These are phyloP conservation scores for Trebouxia gelatinosa DNA, from an alignment of 163 green algal genomes.

Conservation along the genomic window DNA sequence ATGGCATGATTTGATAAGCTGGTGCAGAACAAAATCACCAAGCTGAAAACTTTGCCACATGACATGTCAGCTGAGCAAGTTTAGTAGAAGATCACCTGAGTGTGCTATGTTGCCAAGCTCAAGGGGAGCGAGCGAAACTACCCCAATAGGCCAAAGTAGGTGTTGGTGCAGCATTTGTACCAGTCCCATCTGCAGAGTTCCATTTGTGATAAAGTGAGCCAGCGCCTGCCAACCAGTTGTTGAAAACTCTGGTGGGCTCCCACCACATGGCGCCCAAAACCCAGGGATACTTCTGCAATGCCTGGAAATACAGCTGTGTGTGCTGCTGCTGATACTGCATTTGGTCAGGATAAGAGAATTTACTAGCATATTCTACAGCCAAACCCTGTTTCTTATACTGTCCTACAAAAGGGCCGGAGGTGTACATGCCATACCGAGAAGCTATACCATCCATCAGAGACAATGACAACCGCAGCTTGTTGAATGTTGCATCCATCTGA, in stretches of 20 bases:
- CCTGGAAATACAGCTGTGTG: neutral
- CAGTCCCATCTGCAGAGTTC: neutral
- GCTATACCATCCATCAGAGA: neutral
- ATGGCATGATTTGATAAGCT: too few species aligned
- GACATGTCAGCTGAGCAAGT: too few species aligned
- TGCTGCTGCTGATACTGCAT: neutral
- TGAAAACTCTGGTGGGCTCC: neutral
- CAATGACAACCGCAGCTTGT: neutral
- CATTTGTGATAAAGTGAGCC: neutral
- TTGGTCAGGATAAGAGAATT: neutral
- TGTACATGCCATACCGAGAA: neutral
- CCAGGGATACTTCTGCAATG: neutral
- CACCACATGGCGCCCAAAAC: neutral
- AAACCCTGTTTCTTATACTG: neutral
- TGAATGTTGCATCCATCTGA: neutral
- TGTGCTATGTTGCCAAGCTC: too few species aligned
- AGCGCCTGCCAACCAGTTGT: neutral
- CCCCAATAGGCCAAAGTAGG: neutral
- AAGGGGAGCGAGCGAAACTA: neutral
- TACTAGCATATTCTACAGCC: neutral
- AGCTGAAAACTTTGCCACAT: too few species aligned
- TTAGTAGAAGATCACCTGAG: too few species aligned
- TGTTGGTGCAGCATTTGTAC: neutral
- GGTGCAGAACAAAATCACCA: too few species aligned
- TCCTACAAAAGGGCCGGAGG: neutral